Percentiles rank a stretch among this genome's conserved stretches.
Conservation (phyloP, 2,329 filamentous ascomycete species). For the Claviceps citrina region DNA sequence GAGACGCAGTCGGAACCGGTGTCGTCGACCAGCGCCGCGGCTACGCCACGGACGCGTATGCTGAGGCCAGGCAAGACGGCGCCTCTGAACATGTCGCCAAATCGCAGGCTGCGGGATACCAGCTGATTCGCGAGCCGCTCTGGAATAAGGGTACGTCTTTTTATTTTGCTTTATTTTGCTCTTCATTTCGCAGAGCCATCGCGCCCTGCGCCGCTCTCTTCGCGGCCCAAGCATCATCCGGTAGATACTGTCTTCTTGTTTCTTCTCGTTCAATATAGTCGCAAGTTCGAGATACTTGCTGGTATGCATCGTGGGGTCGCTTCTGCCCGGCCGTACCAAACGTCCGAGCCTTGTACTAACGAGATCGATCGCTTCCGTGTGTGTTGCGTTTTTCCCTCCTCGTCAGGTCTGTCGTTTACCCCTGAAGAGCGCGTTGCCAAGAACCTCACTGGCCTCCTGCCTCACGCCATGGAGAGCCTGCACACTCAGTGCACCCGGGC, state of each 20-base stretch:
- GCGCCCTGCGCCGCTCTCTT: neutral
- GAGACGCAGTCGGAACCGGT: slow-evolving; percentile 45
- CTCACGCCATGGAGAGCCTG: slow-evolving; percentile 46
- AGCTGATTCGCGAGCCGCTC: slow-evolving; percentile 44
- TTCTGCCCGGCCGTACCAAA: neutral
- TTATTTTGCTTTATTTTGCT: no score
- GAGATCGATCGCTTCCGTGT: neutral
- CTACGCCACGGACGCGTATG: slow-evolving; percentile 41
- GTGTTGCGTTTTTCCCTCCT: neutral
- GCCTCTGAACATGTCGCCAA: slow-evolving; percentile 38
- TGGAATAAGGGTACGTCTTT: slow-evolving; percentile 47
- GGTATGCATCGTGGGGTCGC: neutral
- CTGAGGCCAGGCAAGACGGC: slow-evolving; percentile 37
- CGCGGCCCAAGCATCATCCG: neutral
- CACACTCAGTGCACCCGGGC: slow-evolving; percentile 48
- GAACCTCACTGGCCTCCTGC: slow-evolving; percentile 51
- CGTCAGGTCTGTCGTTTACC: slow-evolving; percentile 46
- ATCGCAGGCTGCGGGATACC: slow-evolving; percentile 40
- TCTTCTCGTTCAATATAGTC: neutral
- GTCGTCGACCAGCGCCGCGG: slow-evolving; percentile 44
- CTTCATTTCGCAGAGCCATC: no score
- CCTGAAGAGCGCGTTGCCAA: slow-evolving; percentile 47
- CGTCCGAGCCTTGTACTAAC: slow-evolving; percentile 1
- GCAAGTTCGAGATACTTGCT: neutral
- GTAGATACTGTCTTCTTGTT: neutral